Evolutionary conservation across 108 stramenopile genomes (phyloP), one percentile per base, ranked within the genome.

Genomic region (Cyclotella choctawhatcheeana): DNA sequence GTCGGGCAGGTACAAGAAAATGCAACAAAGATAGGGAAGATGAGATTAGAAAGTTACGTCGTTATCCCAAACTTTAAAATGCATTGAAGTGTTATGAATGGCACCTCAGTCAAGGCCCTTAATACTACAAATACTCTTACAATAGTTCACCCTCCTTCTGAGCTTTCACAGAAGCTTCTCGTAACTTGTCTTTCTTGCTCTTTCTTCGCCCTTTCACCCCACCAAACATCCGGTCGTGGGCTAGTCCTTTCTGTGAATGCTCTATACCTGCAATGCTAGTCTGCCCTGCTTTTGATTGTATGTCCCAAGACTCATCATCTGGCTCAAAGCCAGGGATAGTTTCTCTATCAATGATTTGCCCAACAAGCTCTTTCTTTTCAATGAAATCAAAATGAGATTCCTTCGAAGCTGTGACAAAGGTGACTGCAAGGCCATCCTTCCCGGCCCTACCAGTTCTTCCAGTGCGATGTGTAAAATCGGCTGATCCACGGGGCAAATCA

Each of bases 371-470:
- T 51, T 84, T 71, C 64, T 79, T 81, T 47, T 93, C 87, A 64
- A 93, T 88, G 47, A 93, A 59, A 29, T 88, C 76, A 55, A 88
- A 82, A 53, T 90, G 89, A 25, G 84, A 77, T 72, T 87, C 90
- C 22, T 58, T 86, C n/a, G 68, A 64, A 5, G 89, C 85, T 22
- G 82, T 97, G 35, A 98, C 88, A 64, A 99, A 94, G 13, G 93
- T 90, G 58, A 98, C 76, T 12, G 96, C 95, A 21, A 69, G 75
- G 16, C 99, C 99, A 32, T 68, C 76, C 37, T 87, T 80, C 12
- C 98, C 98, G 0, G 97, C 99, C n/a, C 99, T 88, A 12, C 97
- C 99, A 5, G 98, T 98, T 18, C 99, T 74, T 22, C 99, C 99
- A 17, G 91, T 86, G 14, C 99, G 90, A 79, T 99, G 99, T 2